Evolutionary conservation across 306 rosid species (phyloP).

Genomic region (Elaeagnus macrophylla): DNA sequence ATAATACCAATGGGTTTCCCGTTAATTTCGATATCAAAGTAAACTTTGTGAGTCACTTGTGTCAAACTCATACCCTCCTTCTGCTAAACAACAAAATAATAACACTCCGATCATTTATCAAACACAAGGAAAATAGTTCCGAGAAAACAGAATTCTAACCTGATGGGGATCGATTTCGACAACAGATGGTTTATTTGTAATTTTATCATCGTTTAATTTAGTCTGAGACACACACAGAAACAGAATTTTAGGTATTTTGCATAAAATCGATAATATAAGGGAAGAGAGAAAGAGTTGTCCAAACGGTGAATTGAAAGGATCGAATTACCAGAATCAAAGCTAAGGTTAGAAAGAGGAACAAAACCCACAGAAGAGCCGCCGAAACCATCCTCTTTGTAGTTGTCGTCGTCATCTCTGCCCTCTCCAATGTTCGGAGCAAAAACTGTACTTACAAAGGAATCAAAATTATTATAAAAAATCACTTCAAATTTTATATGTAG

Average conservation of each 20-base stretch:
- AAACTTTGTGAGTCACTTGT: slow-evolving; percentile 42
- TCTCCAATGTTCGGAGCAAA: neutral
- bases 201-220: slow-evolving; percentile 20
- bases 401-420: slow-evolving; percentile 16
- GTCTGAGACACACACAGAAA: slow-evolving; percentile 10
- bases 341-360: slow-evolving; percentile 32
- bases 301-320: neutral
- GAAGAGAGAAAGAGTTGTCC: neutral
- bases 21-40: slow-evolving; percentile 34
- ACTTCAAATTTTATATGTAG: no score
- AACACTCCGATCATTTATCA: neutral
- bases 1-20: slow-evolving; percentile 41
- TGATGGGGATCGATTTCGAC: slow-evolving; percentile 13
- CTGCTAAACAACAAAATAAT: slow-evolving; percentile 5
- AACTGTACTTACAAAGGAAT: neutral
- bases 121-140: neutral
- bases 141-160: slow-evolving; percentile 7
- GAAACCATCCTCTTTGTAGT: slow-evolving; percentile 17
- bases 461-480: no score
- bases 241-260: neutral
- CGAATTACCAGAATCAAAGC: slow-evolving; percentile 31
- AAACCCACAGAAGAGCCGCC: slow-evolving; percentile 30
- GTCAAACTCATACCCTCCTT: slow-evolving; percentile 33
- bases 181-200: slow-evolving; percentile 1
- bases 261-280: neutral